Conservation (phyloP, 1,139 yeast genomes). For the Candida dubliniensis region DNA sequence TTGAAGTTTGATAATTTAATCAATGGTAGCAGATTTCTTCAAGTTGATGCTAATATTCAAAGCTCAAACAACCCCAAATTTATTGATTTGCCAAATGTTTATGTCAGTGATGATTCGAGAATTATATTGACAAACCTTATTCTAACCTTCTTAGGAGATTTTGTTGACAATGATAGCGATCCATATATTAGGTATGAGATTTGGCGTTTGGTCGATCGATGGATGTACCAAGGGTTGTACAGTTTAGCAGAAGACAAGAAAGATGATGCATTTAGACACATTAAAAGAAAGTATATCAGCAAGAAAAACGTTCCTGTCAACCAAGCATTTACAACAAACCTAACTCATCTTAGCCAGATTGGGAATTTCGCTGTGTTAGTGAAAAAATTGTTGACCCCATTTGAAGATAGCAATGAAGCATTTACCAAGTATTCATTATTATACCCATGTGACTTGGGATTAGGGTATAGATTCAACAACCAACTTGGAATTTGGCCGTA, state of each 20-base stretch:
- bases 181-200: slow-evolving; percentile 44
- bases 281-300: slow-evolving; percentile 20
- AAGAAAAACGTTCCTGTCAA: slow-evolving; percentile 32
- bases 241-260: slow-evolving; percentile 14
- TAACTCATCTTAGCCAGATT: slow-evolving; percentile 52
- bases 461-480: slow-evolving; percentile 48
- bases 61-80: slow-evolving; percentile 17
- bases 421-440: slow-evolving; percentile 45
- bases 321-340: slow-evolving; percentile 34
- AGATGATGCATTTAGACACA: slow-evolving; percentile 9
- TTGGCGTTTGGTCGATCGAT: slow-evolving; percentile 74
- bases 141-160: slow-evolving; percentile 45
- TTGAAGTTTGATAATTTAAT: slow-evolving; percentile 44
- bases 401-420: slow-evolving; percentile 24
- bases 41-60: slow-evolving; percentile 17
- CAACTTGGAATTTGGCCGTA: slow-evolving; percentile 77
- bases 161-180: slow-evolving; percentile 42
- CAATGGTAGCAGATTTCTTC: slow-evolving; percentile 20
- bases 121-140: slow-evolving; percentile 36
- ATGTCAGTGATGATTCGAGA: slow-evolving; percentile 38
- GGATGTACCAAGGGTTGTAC: slow-evolving; percentile 56
- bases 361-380: slow-evolving; percentile 61
- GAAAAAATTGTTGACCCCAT: slow-evolving; percentile 31
- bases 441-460: slow-evolving; percentile 68
- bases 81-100: slow-evolving; percentile 26